These are phyloP conservation scores for Penicillium soppii DNA, from an alignment of 495 filamentous ascomycete species.

Conservation along the genomic window DNA sequence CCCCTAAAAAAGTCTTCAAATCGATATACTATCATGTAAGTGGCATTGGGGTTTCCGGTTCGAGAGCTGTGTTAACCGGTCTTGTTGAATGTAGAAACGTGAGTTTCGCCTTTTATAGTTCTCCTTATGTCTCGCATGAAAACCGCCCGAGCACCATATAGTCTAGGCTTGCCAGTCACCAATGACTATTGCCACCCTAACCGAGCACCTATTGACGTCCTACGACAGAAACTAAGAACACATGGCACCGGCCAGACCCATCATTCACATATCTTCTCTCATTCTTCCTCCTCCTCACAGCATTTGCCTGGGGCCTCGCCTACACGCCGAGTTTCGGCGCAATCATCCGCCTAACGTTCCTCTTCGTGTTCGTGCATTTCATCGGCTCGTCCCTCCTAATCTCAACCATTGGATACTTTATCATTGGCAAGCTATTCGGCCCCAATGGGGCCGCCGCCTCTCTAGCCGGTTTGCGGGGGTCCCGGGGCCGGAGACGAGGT, in stretches of 20 bases:
- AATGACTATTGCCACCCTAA: neutral
- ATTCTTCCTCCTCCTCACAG: slow-evolving; percentile 71
- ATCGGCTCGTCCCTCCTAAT: slow-evolving; percentile 59
- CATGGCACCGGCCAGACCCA: slow-evolving; percentile 73
- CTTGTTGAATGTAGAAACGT: slow-evolving; percentile 55
- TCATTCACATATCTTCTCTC: slow-evolving; percentile 77
- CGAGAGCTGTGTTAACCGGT: slow-evolving; percentile 12
- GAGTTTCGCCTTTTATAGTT: slow-evolving; percentile 18
- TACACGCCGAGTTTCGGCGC: slow-evolving; percentile 57
- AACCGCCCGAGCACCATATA: neutral
- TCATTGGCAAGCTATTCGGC: slow-evolving; percentile 63
- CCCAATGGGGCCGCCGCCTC: slow-evolving; percentile 46
- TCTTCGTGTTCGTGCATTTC: slow-evolving; percentile 70
- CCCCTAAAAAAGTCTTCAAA: slow-evolving; percentile 75
- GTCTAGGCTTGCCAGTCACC: neutral
- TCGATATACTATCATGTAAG: slow-evolving; percentile 75
- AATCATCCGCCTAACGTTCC: slow-evolving; percentile 58
- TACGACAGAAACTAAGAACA: slow-evolving; percentile 68
- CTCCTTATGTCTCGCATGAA: neutral
- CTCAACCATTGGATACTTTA: slow-evolving; percentile 62
- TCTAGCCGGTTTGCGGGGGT: slow-evolving; percentile 41
- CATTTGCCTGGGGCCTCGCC: slow-evolving; percentile 71
- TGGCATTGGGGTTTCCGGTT: slow-evolving; percentile 1
- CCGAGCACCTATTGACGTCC: slow-evolving; percentile 11
- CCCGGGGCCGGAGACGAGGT: slow-evolving; percentile 46